These are phyloP conservation scores for Fusarium verticillioides DNA, from an alignment of 2,329 filamentous ascomycete genomes.

Conservation along the genomic window DNA sequence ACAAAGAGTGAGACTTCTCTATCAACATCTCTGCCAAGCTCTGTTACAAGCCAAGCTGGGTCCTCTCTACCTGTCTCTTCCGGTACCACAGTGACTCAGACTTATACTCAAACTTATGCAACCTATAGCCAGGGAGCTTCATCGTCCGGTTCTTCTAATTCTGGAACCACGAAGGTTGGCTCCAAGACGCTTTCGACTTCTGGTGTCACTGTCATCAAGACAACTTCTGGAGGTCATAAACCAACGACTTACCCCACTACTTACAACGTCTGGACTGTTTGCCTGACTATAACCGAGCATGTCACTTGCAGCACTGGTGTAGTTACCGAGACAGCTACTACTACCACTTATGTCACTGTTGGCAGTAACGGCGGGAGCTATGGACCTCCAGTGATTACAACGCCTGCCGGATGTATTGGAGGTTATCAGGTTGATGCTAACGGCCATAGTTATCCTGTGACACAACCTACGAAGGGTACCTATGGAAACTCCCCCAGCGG, in stretches of 20 bases:
- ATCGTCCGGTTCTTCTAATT: rapidly evolving
- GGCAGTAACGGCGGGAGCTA: background rate
- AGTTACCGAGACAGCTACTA: background rate
- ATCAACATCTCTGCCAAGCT: background rate
- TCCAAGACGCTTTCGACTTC: background rate
- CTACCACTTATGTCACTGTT: background rate
- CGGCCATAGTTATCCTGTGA: background rate
- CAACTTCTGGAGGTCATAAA: background rate
- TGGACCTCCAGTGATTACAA: background rate
- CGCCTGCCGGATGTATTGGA: background rate
- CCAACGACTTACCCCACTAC: background rate
- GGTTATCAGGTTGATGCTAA: background rate
- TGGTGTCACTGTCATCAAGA: background rate
- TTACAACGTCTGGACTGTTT: background rate
- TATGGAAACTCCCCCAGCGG: no score
- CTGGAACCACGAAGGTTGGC: background rate
- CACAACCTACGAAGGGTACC: background rate
- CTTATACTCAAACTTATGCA: background rate
- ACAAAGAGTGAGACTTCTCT: background rate
- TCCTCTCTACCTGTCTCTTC: background rate
- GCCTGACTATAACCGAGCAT: background rate
- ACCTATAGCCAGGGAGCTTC: background rate
- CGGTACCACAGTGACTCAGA: background rate
- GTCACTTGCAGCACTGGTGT: background rate
- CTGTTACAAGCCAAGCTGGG: background rate